A percentile compares a stretch with the other conserved stretches of the same genome.
phyloP scores from a whole-genome alignment of 495 filamentous ascomycete species.

The Tetracladium setigerum region DNA sequence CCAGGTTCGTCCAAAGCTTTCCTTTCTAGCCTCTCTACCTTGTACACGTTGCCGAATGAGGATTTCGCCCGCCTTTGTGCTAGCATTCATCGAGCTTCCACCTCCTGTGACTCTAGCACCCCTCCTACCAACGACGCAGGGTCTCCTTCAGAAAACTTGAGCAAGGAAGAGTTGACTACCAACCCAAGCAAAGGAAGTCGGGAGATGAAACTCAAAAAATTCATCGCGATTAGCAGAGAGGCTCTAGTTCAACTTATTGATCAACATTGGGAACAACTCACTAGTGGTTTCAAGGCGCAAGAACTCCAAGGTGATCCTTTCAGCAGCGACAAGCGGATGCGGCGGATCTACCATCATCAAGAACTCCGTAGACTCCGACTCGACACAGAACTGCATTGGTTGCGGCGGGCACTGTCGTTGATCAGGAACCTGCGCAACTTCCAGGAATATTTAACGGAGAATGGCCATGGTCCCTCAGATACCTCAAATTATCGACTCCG shows the following conservation, averaged over 20 bases:
- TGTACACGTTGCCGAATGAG: slow-evolving; percentile 8
- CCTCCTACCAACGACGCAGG: slow-evolving; percentile 8
- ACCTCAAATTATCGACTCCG: not conserved
- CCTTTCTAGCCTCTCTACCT: slow-evolving; percentile 10
- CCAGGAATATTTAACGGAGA: slow-evolving; percentile 10
- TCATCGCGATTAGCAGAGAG: slow-evolving; percentile 7
- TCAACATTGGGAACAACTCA: slow-evolving; percentile 10
- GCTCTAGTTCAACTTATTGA: slow-evolving; percentile 9
- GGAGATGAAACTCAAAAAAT: slow-evolving; percentile 12
- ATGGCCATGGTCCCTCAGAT: slow-evolving; percentile 1
- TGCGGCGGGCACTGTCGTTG: slow-evolving; percentile 5
- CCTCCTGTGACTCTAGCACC: slow-evolving; percentile 5
- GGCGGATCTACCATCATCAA: slow-evolving; percentile 3
- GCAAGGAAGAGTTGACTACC: not conserved
- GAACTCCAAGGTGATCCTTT: slow-evolving; percentile 7
- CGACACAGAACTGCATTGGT: slow-evolving; percentile 6
- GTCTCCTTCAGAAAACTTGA: slow-evolving; percentile 6
- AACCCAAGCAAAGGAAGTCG: slow-evolving; percentile 1
- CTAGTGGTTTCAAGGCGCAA: slow-evolving; percentile 7
- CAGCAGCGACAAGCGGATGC: slow-evolving; percentile 6
- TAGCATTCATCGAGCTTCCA: slow-evolving; percentile 10
- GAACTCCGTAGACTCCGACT: slow-evolving; percentile 2
- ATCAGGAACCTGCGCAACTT: slow-evolving; percentile 10
- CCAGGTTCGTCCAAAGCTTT: slow-evolving; percentile 12
- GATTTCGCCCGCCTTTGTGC: slow-evolving; percentile 11